A percentile compares a stretch with the other conserved stretches of the same genome.
Evolutionary conservation across 768 basidiomycete genomes (phyloP).

Genomic region (Phylloporus rhodoxanthus): DNA sequence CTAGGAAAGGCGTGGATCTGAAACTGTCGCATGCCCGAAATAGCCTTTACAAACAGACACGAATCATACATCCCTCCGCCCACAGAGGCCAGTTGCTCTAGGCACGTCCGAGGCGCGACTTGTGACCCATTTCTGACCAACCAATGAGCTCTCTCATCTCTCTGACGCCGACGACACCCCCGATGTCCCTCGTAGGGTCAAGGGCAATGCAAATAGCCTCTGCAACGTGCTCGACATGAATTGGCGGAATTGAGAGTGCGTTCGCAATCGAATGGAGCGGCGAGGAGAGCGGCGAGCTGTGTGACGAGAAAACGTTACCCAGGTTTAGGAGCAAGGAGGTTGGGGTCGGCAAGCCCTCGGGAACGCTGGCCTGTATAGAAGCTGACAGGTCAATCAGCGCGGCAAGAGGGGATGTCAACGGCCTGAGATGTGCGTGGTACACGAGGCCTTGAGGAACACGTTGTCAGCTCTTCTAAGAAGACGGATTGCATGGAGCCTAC

Average conservation of each 20-base stretch:
- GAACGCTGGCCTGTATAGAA: slow-evolving; percentile 55
- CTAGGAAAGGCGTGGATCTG: not conserved
- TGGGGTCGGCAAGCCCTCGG: slow-evolving; percentile 56
- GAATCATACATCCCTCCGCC: slow-evolving; percentile 4
- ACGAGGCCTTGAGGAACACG: slow-evolving; percentile 63
- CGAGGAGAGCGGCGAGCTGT: slow-evolving; percentile 35
- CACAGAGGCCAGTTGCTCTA: slow-evolving; percentile 9
- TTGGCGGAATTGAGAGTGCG: slow-evolving; percentile 77
- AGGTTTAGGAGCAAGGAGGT: slow-evolving; percentile 54
- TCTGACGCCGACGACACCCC: slow-evolving; percentile 62
- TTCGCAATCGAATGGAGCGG: slow-evolving; percentile 66
- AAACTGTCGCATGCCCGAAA: slow-evolving; percentile 19
- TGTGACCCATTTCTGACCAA: slow-evolving; percentile 42
- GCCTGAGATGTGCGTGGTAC: slow-evolving; percentile 91
- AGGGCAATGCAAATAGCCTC: slow-evolving; percentile 69
- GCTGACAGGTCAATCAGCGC: slow-evolving; percentile 79
- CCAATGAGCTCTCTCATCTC: slow-evolving; percentile 75
- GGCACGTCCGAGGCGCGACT: slow-evolving; percentile 13
- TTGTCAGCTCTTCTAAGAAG: slow-evolving; percentile 7
- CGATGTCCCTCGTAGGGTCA: slow-evolving; percentile 44
- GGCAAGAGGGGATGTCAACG: slow-evolving; percentile 82
- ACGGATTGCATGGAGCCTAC: slow-evolving; percentile 42
- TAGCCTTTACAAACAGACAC: slow-evolving; percentile 6
- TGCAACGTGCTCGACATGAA: slow-evolving; percentile 95
- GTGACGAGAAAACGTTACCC: slow-evolving; percentile 33